Base-by-base conservation (phyloP, 495 filamentous ascomycete genomes). In the Apiosordaria backusii region DNA sequence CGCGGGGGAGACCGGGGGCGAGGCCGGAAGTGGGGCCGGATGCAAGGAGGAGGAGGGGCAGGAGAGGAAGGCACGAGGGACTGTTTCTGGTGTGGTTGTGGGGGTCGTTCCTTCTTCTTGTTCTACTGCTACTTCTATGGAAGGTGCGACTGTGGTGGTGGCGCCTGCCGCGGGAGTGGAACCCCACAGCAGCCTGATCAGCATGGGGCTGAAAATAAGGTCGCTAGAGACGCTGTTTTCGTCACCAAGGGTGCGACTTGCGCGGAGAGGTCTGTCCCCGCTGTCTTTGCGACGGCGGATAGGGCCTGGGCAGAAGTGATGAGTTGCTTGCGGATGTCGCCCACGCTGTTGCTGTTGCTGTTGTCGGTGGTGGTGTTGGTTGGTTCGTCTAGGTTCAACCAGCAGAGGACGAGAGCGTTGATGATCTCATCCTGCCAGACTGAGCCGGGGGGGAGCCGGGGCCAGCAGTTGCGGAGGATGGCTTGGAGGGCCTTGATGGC, bases 401-500 rank as follows among this genome's bases (percentile, higher is more conserved):
- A 97, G 71, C 89, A 89, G 3, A 88, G 70, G 25, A 82, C 79
- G 0, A 92, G 64, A 0, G 81, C 87, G 55, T 82, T 86, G 61
- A 96, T 66, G 18, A 96, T 76, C 73, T 93, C 90, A n/a, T 84
- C 86, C 25, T 85, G 80, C 80, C 89, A 88, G n/a, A 68, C 71
- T 19, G 72, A 65, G 9, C 35, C 35, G 53, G 73, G 71, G 68
- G 78, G 81, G 19, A 97, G 77, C 0, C 92, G 81, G 13, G 90
- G 88, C 87, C 95, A 94, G n/a, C 84, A 86, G 55, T 82, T 88
- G 23, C 84, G 66, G n/a, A 97, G 77, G 15, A 90, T 78, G 0
- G 77, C 76, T 59, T 88, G 82, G 26, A 92, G 63, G 0, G 86
- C 78, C 9, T 78, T 69, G 5, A 84, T 72, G 1, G 88, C 85